phyloP scores from a whole-genome alignment of 768 basidiomycete species.

The Boletus insuetus region DNA sequence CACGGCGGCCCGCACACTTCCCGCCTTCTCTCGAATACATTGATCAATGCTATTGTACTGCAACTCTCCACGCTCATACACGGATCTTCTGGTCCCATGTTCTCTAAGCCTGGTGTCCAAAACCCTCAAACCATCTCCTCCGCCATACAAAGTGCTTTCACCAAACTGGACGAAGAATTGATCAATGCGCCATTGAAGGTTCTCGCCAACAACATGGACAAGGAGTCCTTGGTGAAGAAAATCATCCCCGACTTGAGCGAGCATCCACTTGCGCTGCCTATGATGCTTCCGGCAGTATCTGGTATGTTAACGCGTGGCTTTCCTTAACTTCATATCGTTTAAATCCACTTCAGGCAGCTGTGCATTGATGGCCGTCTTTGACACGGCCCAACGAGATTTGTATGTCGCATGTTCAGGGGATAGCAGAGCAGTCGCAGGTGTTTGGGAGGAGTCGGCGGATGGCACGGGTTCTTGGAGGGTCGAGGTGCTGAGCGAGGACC shows the following conservation, averaged over 20 bases:
- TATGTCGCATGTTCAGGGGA: slow-evolving; percentile 94
- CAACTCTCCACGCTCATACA: slow-evolving; percentile 61
- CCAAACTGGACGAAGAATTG: slow-evolving; percentile 82
- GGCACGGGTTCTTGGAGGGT: slow-evolving; percentile 82
- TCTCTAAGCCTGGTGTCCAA: slow-evolving; percentile 38
- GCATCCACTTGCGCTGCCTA: slow-evolving; percentile 65
- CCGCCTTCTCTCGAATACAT: slow-evolving; percentile 72
- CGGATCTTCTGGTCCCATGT: slow-evolving; percentile 29
- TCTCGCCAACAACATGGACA: slow-evolving; percentile 55
- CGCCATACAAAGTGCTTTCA: slow-evolving; percentile 77
- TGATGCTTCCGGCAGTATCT: slow-evolving; percentile 83
- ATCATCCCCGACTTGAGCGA: slow-evolving; percentile 62
- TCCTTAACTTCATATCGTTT: slow-evolving; percentile 7
- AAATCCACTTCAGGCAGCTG: slow-evolving; percentile 65
- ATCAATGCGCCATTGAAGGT: slow-evolving; percentile 73
- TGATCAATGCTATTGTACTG: slow-evolving; percentile 81
- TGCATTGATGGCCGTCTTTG: slow-evolving; percentile 84
- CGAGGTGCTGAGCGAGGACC: slow-evolving; percentile 93
- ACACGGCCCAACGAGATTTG: slow-evolving; percentile 75
- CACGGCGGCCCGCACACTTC: slow-evolving; percentile 87
- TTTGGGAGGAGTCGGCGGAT: slow-evolving; percentile 70
- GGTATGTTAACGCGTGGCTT: slow-evolving; percentile 36
- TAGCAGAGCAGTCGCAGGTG: slow-evolving; percentile 91
- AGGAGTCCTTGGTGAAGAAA: slow-evolving; percentile 48
- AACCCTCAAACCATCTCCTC: slow-evolving; percentile 54